Percentiles rank a stretch among this genome's conserved stretches.
Conservation (phyloP, 2,329 filamentous ascomycete genomes). For the Epichloe uncinata region DNA sequence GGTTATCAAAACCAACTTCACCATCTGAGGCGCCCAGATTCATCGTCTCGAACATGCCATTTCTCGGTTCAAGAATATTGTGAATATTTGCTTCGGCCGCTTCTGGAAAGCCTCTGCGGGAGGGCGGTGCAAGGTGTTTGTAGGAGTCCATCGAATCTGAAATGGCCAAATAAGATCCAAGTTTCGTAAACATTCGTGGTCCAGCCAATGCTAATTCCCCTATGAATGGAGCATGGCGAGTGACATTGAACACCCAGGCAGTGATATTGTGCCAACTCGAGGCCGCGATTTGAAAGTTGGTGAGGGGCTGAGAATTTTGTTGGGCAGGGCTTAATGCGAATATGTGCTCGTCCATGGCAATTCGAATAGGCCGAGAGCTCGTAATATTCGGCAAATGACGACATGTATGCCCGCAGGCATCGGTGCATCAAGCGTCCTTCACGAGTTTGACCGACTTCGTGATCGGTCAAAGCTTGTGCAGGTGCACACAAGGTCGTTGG, state of each 20-base stretch:
- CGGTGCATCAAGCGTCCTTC: background rate
- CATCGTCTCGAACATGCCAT: slow-evolving; percentile 1
- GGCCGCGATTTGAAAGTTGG: slow-evolving; percentile 9
- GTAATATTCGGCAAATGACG: background rate
- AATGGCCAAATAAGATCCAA: slow-evolving; percentile 48
- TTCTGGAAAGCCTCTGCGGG: slow-evolving; percentile 10
- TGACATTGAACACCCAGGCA: slow-evolving; percentile 44
- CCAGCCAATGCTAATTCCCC: slow-evolving; percentile 57
- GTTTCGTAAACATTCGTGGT: slow-evolving; percentile 55
- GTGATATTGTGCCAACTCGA: slow-evolving; percentile 39
- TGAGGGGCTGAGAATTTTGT: slow-evolving; percentile 7
- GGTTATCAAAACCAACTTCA: slow-evolving; percentile 7
- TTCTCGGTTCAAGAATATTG: slow-evolving; percentile 17
- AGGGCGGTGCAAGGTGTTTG: slow-evolving; percentile 16
- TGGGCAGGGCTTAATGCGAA: background rate
- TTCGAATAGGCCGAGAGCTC: background rate
- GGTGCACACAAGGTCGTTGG: too few species aligned
- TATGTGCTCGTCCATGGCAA: slow-evolving; percentile 2
- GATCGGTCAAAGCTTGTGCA: background rate
- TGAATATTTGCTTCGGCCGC: slow-evolving; percentile 14
- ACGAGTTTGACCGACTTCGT: background rate
- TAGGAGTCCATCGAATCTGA: slow-evolving; percentile 48
- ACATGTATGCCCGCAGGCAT: background rate
- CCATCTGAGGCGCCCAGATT: background rate
- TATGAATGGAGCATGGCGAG: slow-evolving; percentile 48